These are phyloP conservation scores for Aspergillus udagawae DNA, from an alignment of 2,329 filamentous ascomycete species.

Conservation along the genomic window DNA sequence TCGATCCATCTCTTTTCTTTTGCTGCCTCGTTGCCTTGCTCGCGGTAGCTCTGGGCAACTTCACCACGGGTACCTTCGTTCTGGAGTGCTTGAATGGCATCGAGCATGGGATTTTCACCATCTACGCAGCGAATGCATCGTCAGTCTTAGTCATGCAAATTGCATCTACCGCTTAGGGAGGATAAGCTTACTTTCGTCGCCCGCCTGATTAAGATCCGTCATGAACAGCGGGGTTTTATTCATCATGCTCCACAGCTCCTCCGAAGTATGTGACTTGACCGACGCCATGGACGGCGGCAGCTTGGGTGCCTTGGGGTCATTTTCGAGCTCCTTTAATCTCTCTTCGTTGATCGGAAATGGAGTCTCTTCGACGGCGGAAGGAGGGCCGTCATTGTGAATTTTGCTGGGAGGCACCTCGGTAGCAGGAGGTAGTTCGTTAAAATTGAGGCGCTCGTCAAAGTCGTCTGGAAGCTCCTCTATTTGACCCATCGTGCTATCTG, in stretches of 20 bases:
- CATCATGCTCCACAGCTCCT: conserved; percentile 61
- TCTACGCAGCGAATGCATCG: conserved; percentile 24
- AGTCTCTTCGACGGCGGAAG: conserved; percentile 26
- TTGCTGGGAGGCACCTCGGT: conserved; percentile 6
- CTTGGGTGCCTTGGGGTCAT: conserved; percentile 35
- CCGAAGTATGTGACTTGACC: conserved; percentile 52
- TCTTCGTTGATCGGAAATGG: conserved; percentile 40
- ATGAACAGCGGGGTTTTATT: conserved; percentile 86
- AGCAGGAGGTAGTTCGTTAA: conserved; percentile 32
- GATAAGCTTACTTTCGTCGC: conserved; percentile 46
- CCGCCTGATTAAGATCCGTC: conserved; percentile 72
- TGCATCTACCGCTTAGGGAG: background rate
- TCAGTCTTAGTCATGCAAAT: background rate
- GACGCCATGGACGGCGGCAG: conserved; percentile 58
- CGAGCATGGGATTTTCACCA: conserved; percentile 75
- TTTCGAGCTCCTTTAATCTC: conserved; percentile 25
- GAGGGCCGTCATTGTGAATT: conserved; percentile 4
- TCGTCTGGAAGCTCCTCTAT: conserved; percentile 50
- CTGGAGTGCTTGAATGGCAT: conserved; percentile 82
- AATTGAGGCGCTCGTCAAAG: conserved; percentile 45
- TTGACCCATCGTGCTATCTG: conserved; percentile 45
- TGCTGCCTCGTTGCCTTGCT: conserved; percentile 89
- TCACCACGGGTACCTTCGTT: conserved; percentile 90
- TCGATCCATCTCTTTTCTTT: conserved; percentile 69
- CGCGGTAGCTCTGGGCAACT: conserved; percentile 78